These are phyloP conservation scores for Eurotiales sp. DNA, from an alignment of 2,329 filamentous ascomycete species.

Conservation along the genomic window DNA sequence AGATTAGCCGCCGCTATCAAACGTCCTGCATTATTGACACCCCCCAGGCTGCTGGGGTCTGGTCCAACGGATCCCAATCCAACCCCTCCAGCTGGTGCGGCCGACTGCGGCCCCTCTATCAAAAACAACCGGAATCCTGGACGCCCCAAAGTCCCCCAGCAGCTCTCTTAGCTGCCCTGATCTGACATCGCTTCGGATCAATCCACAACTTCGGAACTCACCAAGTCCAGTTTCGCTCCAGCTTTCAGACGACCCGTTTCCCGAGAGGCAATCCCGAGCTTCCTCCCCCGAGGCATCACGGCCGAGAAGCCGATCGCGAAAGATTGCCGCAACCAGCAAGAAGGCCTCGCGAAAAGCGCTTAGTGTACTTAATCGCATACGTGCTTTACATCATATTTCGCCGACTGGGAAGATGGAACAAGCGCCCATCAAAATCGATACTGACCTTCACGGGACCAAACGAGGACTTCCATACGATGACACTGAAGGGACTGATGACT, in stretches of 20 bases:
- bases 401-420: conserved; percentile 39
- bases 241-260: conserved; percentile 12
- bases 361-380: conserved; percentile 39
- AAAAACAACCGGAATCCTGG: conserved; percentile 32
- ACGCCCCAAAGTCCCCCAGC: conserved; percentile 35
- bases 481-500: conserved; percentile 29
- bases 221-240: too few relatives aligned
- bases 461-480: conserved; percentile 33
- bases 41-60: conserved; percentile 7
- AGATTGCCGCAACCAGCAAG: conserved; percentile 29
- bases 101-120: conserved; percentile 18
- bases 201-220: conserved; percentile 17
- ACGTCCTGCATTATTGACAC: conserved; percentile 1
- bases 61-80: conserved; percentile 8
- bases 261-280: conserved; percentile 29
- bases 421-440: conserved; percentile 38
- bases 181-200: conserved; percentile 36
- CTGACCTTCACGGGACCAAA: conserved; percentile 35
- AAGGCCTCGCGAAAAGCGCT: conserved; percentile 37
- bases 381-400: conserved; percentile 37
- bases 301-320: conserved; percentile 28
- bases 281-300: conserved; percentile 29
- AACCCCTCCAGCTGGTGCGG: conserved; percentile 11
- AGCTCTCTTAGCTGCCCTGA: conserved; percentile 43
- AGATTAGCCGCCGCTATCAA: conserved; percentile 9